Evolutionary conservation across 176 grass and related monocot species (phyloP).

Genomic region (Otatea glauca): DNA sequence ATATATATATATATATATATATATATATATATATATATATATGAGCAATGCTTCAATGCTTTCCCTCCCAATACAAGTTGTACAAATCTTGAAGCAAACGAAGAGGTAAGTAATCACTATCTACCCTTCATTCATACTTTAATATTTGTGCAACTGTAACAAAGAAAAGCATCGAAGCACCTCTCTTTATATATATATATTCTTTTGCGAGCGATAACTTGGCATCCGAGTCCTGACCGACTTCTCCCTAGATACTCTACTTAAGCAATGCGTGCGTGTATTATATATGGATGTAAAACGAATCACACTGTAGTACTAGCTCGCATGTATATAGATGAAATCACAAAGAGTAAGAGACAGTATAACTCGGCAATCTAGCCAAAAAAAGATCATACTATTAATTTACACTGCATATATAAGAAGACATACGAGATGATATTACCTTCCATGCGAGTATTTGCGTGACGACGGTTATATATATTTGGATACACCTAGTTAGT

Average conservation of each 20-base stretch:
- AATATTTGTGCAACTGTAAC: no score
- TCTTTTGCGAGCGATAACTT: background rate
- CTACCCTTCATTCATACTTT: no score
- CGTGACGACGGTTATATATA: background rate
- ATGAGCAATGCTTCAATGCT: no score
- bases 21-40: no score
- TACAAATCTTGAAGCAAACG: no score
- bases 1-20: background rate
- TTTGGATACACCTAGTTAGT: no score
- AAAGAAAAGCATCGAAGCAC: no score
- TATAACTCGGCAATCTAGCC: background rate
- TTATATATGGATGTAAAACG: background rate
- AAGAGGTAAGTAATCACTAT: no score
- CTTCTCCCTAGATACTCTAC: background rate
- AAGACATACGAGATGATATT: background rate
- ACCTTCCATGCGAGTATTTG: background rate
- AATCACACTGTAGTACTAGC: background rate
- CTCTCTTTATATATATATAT: background rate
- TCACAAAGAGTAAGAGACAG: background rate
- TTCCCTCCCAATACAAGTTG: no score
- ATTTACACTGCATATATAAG: background rate
- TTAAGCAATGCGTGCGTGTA: background rate
- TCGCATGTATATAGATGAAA: background rate
- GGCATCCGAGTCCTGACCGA: background rate
- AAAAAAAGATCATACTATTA: background rate